phyloP scores from a whole-genome alignment of 148 eudicot species.

The Rheum nobile region DNA sequence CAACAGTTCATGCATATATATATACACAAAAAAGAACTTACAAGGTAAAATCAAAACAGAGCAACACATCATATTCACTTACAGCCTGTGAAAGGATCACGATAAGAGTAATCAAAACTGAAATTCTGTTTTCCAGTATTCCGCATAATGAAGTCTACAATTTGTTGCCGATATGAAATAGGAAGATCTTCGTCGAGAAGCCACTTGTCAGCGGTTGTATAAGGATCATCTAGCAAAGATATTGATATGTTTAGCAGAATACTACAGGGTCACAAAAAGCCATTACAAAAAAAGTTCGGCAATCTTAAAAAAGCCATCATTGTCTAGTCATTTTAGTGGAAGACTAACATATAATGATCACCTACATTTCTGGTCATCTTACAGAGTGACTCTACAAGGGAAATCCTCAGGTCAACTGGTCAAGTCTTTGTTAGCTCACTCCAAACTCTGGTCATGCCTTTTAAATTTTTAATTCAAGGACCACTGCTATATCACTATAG shows the following conservation, averaged over 20 bases:
- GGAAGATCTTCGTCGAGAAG: slow-evolving; percentile 88
- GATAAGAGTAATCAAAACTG: slow-evolving; percentile 66
- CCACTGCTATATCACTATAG: neutral
- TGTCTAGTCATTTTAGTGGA: neutral
- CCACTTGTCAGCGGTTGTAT: slow-evolving; percentile 91
- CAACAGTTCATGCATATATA: neutral
- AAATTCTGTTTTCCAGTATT: slow-evolving; percentile 70
- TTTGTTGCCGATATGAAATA: slow-evolving; percentile 75
- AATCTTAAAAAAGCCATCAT: neutral
- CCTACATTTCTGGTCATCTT: neutral
- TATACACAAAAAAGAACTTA: neutral
- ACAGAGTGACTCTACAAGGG: neutral
- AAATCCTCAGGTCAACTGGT: neutral
- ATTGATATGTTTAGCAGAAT: neutral
- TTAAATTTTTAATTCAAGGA: neutral
- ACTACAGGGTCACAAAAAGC: neutral
- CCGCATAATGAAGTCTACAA: slow-evolving; percentile 81
- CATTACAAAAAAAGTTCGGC: neutral
- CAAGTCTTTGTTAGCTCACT: neutral
- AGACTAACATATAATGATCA: neutral
- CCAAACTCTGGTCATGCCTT: neutral
- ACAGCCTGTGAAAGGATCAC: slow-evolving; percentile 97
- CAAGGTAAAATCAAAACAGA: neutral
- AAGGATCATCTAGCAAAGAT: slow-evolving; percentile 64
- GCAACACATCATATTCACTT: slow-evolving; percentile 18